Evolutionary conservation across 306 rosid species (phyloP), one percentile per base, ranked within the genome.

Genomic region (Gillenia trifoliata): DNA sequence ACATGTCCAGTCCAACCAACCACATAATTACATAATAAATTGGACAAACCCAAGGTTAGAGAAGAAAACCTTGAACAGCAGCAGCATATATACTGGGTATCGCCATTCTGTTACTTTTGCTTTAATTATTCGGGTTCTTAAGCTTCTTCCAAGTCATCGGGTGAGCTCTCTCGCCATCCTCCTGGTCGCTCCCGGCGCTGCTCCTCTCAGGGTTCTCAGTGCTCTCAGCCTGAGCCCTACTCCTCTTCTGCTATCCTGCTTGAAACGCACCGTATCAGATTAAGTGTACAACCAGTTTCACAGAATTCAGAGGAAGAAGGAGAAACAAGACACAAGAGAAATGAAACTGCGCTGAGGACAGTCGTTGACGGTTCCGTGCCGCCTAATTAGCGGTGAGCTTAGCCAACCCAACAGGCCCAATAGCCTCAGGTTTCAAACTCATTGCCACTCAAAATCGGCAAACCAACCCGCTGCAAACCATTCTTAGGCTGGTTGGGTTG

Each of bases 101-200:
- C 13, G 54, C 38, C 77, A 38, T 66, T 30, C 64, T 40, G 70
- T 13, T 41, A 73, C 67, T 25, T 15, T 62, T 8, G 7, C 52
- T 30, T 29, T 57, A 57, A 30, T 77, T 64, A 49, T 75, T 49
- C 40, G 49, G 45, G 38, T 69, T 17, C 28, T 49, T 9, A 31
- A 68, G 22, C 66, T 75, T 71, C 73, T 38, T 85, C 91, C 41
- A 75, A 85, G 66, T 87, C 90, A 11, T 90, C 97, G 0, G 92
- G 96, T 5, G 98, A 93, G 56, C 94, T 87, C 82, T 91, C 94
- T n/a, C n/a, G 47, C 92, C 85, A 30, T 86, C 86, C 2, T 69
- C 84, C 66, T 77, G 86, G 43, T 83, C 87, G 65, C 86, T 84
- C 22, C 80, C 81, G 19, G 55, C 86, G 77, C 89, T 81, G 59